phyloP scores from a whole-genome alignment of 1,284 basidiomycete genomes.

The Microbotryum scabiosae region DNA sequence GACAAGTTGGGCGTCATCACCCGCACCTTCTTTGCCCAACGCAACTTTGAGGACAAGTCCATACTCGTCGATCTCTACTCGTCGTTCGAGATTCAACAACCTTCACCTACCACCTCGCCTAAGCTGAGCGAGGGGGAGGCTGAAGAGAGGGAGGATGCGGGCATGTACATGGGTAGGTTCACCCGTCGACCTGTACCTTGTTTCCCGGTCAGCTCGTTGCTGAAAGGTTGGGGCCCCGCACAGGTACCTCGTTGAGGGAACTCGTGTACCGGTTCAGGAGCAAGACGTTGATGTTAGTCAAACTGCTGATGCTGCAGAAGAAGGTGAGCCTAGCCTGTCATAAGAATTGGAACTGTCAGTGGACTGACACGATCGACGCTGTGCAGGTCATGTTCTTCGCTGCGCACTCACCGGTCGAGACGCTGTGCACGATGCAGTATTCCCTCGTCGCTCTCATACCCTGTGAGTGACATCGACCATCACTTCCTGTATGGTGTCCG shows the following conservation, averaged over 20 bases:
- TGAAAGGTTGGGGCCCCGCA: not conserved
- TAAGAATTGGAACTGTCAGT: not conserved
- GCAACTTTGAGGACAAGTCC: conserved; percentile 72
- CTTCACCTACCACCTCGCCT: not conserved
- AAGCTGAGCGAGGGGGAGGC: conserved; percentile 32
- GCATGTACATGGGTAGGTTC: conserved; percentile 63
- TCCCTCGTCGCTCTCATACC: conserved; percentile 54
- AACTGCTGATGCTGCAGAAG: conserved; percentile 87
- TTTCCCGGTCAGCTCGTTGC: not conserved
- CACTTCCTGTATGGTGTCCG: conserved; percentile 3
- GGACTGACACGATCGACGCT: not conserved
- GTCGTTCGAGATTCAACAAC: conserved; percentile 42
- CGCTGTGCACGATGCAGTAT: conserved; percentile 94
- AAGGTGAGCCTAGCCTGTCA: conserved; percentile 45
- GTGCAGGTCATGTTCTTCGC: conserved; percentile 89
- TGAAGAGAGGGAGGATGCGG: conserved; percentile 11
- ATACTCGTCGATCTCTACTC: conserved; percentile 73
- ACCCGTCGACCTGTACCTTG: not conserved
- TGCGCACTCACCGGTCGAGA: conserved; percentile 73
- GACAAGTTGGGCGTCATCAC: conserved; percentile 97
- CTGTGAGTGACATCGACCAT: conserved; percentile 8
- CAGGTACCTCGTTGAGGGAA: conserved; percentile 82
- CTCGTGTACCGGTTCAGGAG: conserved; percentile 90
- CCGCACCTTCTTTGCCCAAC: conserved; percentile 77
- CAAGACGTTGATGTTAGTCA: conserved; percentile 85